These are phyloP conservation scores for Pluteus cervinus DNA, from an alignment of 768 basidiomycete species.

Conservation along the genomic window DNA sequence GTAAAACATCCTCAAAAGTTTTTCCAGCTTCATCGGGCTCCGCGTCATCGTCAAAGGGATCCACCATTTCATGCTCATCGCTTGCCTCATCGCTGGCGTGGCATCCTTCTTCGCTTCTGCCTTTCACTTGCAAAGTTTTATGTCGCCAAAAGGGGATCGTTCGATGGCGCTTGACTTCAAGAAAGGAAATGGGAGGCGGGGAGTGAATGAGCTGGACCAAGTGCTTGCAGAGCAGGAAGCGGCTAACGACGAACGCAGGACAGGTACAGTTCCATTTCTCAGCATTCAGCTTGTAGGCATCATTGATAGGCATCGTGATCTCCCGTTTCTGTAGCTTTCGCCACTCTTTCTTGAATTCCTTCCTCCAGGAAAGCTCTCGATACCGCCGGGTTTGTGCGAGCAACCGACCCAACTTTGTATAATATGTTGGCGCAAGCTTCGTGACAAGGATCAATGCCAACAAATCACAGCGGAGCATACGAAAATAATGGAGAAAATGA, in stretches of 20 bases:
- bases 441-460: slow-evolving; percentile 23
- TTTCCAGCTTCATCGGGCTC: slow-evolving; percentile 8
- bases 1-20: slow-evolving; percentile 15
- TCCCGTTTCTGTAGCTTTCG: slow-evolving; percentile 8
- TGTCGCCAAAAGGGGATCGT: slow-evolving; percentile 18
- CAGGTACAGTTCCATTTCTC: slow-evolving; percentile 16
- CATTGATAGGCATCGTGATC: slow-evolving; percentile 19
- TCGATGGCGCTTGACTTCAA: slow-evolving; percentile 13
- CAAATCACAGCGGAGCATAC: slow-evolving; percentile 23
- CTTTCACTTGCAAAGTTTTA: slow-evolving; percentile 3
- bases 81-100: neutral
- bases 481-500: slow-evolving; percentile 27
- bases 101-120: slow-evolving; percentile 7
- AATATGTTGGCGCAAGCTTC: slow-evolving; percentile 23
- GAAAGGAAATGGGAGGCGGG: slow-evolving; percentile 17
- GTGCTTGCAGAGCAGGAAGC: slow-evolving; percentile 23
- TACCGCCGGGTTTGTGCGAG: slow-evolving; percentile 15
- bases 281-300: slow-evolving; percentile 15
- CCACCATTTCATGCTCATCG: slow-evolving; percentile 1
- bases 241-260: slow-evolving; percentile 14
- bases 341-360: slow-evolving; percentile 19
- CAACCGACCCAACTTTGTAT: slow-evolving; percentile 15
- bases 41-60: slow-evolving; percentile 10
- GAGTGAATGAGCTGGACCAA: slow-evolving; percentile 14
- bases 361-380: slow-evolving; percentile 19